Evolutionary conservation across 208 protist genomes (phyloP).

Genomic region (Crithidia acanthocephali): DNA sequence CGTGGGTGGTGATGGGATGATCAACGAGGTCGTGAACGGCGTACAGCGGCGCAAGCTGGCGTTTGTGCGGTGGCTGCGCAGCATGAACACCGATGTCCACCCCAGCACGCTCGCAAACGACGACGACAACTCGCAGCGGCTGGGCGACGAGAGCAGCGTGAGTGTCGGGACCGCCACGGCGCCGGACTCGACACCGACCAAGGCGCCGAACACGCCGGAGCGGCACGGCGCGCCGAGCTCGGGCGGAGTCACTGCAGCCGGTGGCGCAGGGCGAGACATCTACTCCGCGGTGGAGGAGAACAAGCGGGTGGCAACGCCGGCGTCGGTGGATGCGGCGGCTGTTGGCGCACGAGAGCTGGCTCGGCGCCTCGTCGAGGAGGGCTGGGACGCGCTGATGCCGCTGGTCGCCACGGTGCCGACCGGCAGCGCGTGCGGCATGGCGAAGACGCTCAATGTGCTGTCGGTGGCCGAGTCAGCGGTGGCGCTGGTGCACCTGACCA

Average conservation of each 20-base stretch:
- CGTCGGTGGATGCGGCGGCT: constrained; percentile 5
- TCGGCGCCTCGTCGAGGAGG: constrained; percentile 14
- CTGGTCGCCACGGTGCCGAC: constrained; percentile 78
- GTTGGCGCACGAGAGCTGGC: constrained; percentile 14
- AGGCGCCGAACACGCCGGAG: constrained; percentile 10
- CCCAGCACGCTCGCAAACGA: not conserved
- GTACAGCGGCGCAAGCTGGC: constrained; percentile 63
- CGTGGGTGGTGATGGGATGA: constrained; percentile 86
- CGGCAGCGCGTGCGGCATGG: constrained; percentile 86
- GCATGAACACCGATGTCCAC: constrained; percentile 7
- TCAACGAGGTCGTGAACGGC: constrained; percentile 85
- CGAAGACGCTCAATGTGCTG: constrained; percentile 73
- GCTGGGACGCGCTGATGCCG: constrained; percentile 60
- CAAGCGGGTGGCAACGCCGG: not conserved
- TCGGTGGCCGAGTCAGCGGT: constrained; percentile 48
- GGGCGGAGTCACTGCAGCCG: not conserved
- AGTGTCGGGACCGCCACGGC: not conserved
- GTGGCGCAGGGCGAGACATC: not conserved
- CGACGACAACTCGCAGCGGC: constrained; percentile 4
- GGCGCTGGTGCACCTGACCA: constrained; percentile 71
- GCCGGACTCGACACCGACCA: not conserved
- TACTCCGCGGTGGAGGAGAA: constrained; percentile 11
- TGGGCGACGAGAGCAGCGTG: constrained; percentile 12
- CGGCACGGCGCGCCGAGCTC: not conserved
- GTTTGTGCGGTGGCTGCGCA: constrained; percentile 40